A percentile compares a stretch with the other conserved stretches of the same genome.
phyloP scores from a whole-genome alignment of 2,329 filamentous ascomycete genomes.

The Aureobasidium sp. region DNA sequence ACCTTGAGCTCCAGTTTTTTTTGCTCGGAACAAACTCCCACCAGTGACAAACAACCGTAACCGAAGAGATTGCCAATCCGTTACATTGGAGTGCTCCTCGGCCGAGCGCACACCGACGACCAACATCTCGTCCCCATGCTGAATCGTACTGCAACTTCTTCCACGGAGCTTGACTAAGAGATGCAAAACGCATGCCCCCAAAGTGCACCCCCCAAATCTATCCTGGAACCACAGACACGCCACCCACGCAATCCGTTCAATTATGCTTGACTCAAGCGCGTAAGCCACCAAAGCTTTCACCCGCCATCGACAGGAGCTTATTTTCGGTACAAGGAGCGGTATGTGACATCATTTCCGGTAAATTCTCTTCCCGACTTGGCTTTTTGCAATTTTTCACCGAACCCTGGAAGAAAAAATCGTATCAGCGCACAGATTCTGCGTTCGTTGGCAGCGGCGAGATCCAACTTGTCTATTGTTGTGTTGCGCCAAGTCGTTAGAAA shows the following conservation, averaged over 20 bases:
- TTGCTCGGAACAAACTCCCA: background rate
- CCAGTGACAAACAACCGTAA: background rate
- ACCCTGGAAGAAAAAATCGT: background rate
- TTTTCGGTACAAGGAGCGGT: background rate
- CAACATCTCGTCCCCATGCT: conserved; percentile 1
- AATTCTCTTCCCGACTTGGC: conserved; percentile 5
- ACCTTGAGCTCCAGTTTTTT: conserved; percentile 3
- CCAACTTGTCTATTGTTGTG: background rate
- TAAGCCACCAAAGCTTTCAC: conserved; percentile 7
- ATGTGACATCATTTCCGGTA: conserved; percentile 7
- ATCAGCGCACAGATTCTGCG: background rate
- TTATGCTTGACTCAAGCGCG: conserved; percentile 3
- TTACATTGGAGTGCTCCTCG: background rate
- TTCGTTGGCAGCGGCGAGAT: background rate
- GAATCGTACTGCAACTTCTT: background rate
- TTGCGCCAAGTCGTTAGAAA: conserved; percentile 3
- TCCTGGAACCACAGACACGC: conserved; percentile 4
- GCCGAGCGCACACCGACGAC: conserved; percentile 2
- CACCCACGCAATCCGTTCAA: conserved; percentile 1
- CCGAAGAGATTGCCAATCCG: conserved; percentile 7
- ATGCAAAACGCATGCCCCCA: background rate
- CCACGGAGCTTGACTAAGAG: conserved; percentile 8
- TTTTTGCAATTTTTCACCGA: background rate
- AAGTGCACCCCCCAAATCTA: background rate
- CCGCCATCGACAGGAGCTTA: conserved; percentile 10